Evolutionary conservation across 106 monocot genomes (phyloP), one percentile per base, ranked within the genome.

Genomic region (Dactylorhiza incarnata): DNA sequence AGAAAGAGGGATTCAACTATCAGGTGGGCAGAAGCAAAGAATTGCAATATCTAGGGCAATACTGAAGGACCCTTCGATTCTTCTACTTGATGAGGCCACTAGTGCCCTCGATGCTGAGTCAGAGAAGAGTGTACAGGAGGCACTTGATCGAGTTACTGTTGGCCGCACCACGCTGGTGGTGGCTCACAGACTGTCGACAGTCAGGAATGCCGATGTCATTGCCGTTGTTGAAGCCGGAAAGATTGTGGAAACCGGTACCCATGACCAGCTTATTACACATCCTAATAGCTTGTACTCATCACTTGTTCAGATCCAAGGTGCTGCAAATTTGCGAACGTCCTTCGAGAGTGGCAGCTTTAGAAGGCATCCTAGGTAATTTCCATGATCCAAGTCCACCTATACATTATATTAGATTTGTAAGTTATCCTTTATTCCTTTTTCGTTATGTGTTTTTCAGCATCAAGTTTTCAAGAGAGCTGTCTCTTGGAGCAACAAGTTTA

Each of bases 71-170:
- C 97, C 97, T 22, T 74, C 94, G 2, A 89, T 99, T 37, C 94
- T 99, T 71, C 97, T 99, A 20, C 89, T 99, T 11, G 97, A 99
- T 76, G 97, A 99, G 76, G 97, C 97, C 15, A 94, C 91, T 2
- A 92, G 91, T 52, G 91, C 91, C 10, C 78, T 92, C 10, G 91
- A 92, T 71, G 82, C 91, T 0, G 91, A 92, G 76, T 92, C 91
- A 0, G 91, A 92, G 67, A 92, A 86, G 79, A 92, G 88, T 50
- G 91, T 92, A 44, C 88, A 92, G 62, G 86, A 88, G 79, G 91
- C 91, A n/a, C 84, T 92, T 23, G 91, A 92, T 72, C 78, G 88
- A 17, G 91, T 92, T 45, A 92, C 89, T 88, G 84, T 92, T 16
- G 91, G 91, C 3, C 82, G 91, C 23, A 89, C 91, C n/a, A 92